Conservation (phyloP, 768 basidiomycete species). For the Termitomyces eurrhizus region DNA sequence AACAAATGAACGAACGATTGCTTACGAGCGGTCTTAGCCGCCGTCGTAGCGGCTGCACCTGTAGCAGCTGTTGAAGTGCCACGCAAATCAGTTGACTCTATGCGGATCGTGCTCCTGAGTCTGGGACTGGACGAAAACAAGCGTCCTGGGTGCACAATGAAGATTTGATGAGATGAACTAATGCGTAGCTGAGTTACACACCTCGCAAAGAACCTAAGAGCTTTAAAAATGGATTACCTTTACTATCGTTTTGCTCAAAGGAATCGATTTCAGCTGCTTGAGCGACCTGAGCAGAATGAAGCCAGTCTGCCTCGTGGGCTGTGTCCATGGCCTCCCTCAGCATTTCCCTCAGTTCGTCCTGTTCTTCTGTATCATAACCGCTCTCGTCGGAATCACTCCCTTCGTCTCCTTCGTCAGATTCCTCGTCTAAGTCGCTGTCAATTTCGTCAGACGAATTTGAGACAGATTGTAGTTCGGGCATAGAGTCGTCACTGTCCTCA, state of each 20-base stretch:
- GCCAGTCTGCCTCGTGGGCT: constrained; percentile 56
- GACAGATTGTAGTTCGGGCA: constrained; percentile 66
- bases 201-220: constrained; percentile 73
- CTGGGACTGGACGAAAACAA: constrained; percentile 50
- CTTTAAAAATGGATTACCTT: constrained; percentile 77
- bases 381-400: constrained; percentile 35
- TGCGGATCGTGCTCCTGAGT: constrained; percentile 28
- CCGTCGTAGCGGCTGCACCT: neutral
- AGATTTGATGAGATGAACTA: neutral
- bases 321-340: constrained; percentile 72
- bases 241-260: constrained; percentile 42
- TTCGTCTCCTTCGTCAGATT: constrained; percentile 33
- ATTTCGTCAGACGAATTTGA: constrained; percentile 54
- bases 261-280: constrained; percentile 36
- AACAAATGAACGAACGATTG: neutral
- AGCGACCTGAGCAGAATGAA: constrained; percentile 38
- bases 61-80: neutral
- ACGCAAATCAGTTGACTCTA: constrained; percentile 18
- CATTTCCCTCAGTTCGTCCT: constrained; percentile 59
- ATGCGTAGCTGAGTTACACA: constrained; percentile 18
- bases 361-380: constrained; percentile 64
- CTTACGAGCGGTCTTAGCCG: constrained; percentile 4
- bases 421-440: constrained; percentile 28
- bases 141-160: constrained; percentile 42
- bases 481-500: constrained; percentile 44